phyloP scores from a whole-genome alignment of 1,139 yeast species.

The Debaryomyces nepalensis region DNA sequence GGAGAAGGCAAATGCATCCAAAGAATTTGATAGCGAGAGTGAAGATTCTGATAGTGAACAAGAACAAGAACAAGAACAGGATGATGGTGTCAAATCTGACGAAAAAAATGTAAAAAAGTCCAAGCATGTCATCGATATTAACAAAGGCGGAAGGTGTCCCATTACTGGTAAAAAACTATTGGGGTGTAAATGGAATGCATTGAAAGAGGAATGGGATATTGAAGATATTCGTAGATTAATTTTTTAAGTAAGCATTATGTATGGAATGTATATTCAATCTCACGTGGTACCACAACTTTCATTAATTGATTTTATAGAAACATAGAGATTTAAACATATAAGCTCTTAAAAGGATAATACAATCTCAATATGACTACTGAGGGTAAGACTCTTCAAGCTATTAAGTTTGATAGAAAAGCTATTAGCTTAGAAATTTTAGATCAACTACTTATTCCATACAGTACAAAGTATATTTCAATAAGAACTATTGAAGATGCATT shows the following conservation, averaged over 20 bases:
- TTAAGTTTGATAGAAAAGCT: conserved; percentile 58
- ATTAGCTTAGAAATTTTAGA: conserved; percentile 67
- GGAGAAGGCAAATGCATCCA: conserved; percentile 21
- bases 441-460: conserved; percentile 81
- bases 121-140: conserved; percentile 30
- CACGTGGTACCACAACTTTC: conserved; percentile 6
- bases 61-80: conserved; percentile 15
- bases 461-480: conserved; percentile 68
- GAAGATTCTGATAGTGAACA: conserved; percentile 26
- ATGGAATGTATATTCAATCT: conserved; percentile 6
- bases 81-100: conserved; percentile 14
- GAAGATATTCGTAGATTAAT: conserved; percentile 76
- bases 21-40: conserved; percentile 21
- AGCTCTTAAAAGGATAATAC: background rate
- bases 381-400: conserved; percentile 60
- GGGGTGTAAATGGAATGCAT: conserved; percentile 70
- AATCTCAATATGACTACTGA: background rate
- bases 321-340: too few relatives aligned
- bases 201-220: conserved; percentile 68
- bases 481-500: conserved; percentile 71
- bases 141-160: conserved; percentile 81
- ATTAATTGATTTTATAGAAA: background rate
- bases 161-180: conserved; percentile 74
- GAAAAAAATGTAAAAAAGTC: conserved; percentile 15
- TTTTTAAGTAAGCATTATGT: conserved; percentile 33